Evolutionary conservation across 2,329 filamentous ascomycete genomes (phyloP), one percentile per base, ranked within the genome.

Genomic region (Botryotinia globosa): DNA sequence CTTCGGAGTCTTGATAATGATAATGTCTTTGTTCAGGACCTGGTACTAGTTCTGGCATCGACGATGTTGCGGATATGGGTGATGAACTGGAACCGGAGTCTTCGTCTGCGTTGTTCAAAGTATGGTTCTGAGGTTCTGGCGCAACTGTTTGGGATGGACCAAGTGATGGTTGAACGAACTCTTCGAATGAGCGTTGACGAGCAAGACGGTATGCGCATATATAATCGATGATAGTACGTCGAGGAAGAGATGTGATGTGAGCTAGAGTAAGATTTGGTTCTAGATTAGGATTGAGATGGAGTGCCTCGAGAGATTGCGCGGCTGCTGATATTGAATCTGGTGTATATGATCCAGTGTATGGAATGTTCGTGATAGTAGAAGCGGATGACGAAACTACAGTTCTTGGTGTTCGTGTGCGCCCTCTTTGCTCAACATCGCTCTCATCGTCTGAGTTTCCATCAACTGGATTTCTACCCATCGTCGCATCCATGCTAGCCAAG

Each of bases 91-190:
- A 14, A 25, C 4, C 48, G 1, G 48, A 51, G 25, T 51, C 10
- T 14, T 14, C 48, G 0, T 25, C 10, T n/a, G 48, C 4, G 48
- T 12, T 6, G 10, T n/a, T 12, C 0, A 51, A 14, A n/a, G 1
- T n/a, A 14, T 51, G 10, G 25, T 6, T 51, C 10, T 0, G 2
- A n/a, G 25, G 18, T 18, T 4, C n/a, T 32, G n/a, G 51, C 6
- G n/a, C 25, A 54, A 7, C 12, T 3, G 12, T n/a, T 7, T 29
- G n/a, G 14, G n/a, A 3, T 2, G 6, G 6, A 56, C 4, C 1
- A 29, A 18, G 14, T 56, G 18, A 32, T 8, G 51, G 51, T 1
- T 56, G n/a, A 9, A 56, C 14, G 3, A 18, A 18, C 3, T 18
- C 7, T 4, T 32, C 51, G 7, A 29, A 32, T 9, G n/a, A 29